Evolutionary conservation across 257 asterid species (phyloP).

Genomic region (Capsicum chinense): DNA sequence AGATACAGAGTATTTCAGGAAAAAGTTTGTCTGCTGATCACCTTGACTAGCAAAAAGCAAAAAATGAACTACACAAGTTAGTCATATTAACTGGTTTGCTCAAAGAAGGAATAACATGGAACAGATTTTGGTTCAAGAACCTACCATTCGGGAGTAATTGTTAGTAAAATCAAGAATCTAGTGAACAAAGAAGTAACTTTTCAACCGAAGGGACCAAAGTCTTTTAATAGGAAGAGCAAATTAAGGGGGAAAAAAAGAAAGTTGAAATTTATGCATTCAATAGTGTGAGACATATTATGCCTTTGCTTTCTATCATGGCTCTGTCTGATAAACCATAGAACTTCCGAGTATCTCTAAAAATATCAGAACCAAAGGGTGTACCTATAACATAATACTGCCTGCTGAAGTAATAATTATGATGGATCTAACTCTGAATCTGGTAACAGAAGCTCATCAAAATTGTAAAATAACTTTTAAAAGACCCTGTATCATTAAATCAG

Average conservation of each 20-base stretch:
- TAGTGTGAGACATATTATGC: not conserved
- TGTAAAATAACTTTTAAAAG: not conserved
- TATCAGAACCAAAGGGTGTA: not conserved
- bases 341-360: not conserved
- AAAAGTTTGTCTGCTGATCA: not conserved
- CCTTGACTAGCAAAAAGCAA: constrained; percentile 2
- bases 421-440: not conserved
- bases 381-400: not conserved
- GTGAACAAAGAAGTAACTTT: not conserved
- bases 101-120: constrained; percentile 4
- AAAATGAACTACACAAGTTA: not conserved
- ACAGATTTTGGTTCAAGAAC: not conserved
- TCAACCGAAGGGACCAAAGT: not conserved
- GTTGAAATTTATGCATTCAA: not conserved
- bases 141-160: not conserved
- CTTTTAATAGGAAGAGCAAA: not conserved
- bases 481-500: not conserved
- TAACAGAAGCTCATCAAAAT: not conserved
- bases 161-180: not conserved
- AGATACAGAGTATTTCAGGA: not conserved
- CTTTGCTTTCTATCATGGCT: not conserved
- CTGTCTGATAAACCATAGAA: not conserved
- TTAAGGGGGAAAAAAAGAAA: not conserved
- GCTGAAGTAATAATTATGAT: not conserved
- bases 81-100: not conserved